Conservation (phyloP, 306 rosid genomes). For the Chamaecrista fasciculata region DNA sequence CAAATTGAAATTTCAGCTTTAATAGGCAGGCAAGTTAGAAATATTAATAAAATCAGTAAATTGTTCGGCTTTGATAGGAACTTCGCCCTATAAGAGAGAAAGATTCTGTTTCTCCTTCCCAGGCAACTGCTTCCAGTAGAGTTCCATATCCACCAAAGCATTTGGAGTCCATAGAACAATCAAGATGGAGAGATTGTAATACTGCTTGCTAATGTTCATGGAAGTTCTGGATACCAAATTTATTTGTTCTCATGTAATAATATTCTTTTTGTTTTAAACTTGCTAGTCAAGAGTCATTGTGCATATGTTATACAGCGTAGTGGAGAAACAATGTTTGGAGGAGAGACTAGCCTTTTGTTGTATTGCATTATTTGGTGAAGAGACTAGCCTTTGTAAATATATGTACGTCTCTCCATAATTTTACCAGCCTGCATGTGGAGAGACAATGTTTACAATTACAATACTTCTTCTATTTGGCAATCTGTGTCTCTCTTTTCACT, state of each 20-base stretch:
- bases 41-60: not conserved
- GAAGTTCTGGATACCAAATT: slow-evolving; percentile 31
- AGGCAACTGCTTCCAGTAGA: slow-evolving; percentile 34
- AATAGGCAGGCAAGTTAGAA: not conserved
- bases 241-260: slow-evolving; percentile 33
- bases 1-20: not conserved
- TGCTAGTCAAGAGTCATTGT: slow-evolving; percentile 39
- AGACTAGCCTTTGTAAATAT: slow-evolving; percentile 50
- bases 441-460: slow-evolving; percentile 11
- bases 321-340: too few relatives aligned
- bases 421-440: slow-evolving; percentile 11
- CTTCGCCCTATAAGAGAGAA: slow-evolving; percentile 57
- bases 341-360: slow-evolving; percentile 29
- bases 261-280: slow-evolving; percentile 26
- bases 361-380: slow-evolving; percentile 26
- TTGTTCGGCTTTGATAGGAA: slow-evolving; percentile 44
- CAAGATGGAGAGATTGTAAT: slow-evolving; percentile 48
- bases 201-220: slow-evolving; percentile 4
- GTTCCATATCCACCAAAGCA: slow-evolving; percentile 40
- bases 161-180: slow-evolving; percentile 42
- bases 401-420: slow-evolving; percentile 31
- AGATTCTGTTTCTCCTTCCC: slow-evolving; percentile 37
- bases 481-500: not conserved
- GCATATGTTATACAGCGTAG: slow-evolving; percentile 36
- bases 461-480: not conserved